These are phyloP conservation scores for Globisporangium perplexum DNA, from an alignment of 352 stramenopile genomes.

Conservation along the genomic window DNA sequence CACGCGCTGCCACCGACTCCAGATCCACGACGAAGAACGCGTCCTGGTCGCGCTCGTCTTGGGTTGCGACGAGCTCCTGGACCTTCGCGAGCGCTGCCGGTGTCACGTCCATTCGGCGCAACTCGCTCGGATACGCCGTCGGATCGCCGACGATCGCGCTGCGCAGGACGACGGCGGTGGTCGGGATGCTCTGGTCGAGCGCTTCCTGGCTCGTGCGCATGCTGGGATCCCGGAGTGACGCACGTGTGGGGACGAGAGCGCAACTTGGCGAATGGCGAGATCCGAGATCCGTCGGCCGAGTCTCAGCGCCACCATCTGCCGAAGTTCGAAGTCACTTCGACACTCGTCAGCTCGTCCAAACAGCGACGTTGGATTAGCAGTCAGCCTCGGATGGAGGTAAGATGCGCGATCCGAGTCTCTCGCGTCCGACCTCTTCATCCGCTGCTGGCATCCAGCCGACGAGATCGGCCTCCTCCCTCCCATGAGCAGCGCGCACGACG, in stretches of 20 bases:
- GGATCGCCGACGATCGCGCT: neutral
- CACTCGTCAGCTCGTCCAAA: no score
- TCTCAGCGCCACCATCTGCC: no score
- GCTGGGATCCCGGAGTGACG: neutral
- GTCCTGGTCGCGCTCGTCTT: slow-evolving; percentile 48
- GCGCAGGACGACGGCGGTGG: slow-evolving; percentile 1
- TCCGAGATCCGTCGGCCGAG: no score
- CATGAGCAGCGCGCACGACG: no score
- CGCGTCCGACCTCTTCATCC: no score
- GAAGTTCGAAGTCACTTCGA: no score
- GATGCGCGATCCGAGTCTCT: no score
- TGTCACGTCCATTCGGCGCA: slow-evolving; percentile 7
- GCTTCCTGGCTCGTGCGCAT: slow-evolving; percentile 8
- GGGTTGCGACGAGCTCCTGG: slow-evolving; percentile 30
- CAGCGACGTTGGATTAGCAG: no score
- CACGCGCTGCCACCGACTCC: slow-evolving; percentile 70
- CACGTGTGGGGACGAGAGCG: neutral
- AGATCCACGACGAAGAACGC: slow-evolving; percentile 91
- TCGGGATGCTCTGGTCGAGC: slow-evolving; percentile 3
- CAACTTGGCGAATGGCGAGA: no score
- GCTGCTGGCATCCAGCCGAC: no score
- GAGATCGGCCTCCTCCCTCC: no score
- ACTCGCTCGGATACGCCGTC: neutral
- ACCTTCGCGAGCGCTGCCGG: slow-evolving; percentile 27
- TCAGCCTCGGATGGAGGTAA: no score